Evolutionary conservation across 805 yeast genomes (phyloP), one percentile per base, ranked within the genome.

Genomic region (Candida maesae): DNA sequence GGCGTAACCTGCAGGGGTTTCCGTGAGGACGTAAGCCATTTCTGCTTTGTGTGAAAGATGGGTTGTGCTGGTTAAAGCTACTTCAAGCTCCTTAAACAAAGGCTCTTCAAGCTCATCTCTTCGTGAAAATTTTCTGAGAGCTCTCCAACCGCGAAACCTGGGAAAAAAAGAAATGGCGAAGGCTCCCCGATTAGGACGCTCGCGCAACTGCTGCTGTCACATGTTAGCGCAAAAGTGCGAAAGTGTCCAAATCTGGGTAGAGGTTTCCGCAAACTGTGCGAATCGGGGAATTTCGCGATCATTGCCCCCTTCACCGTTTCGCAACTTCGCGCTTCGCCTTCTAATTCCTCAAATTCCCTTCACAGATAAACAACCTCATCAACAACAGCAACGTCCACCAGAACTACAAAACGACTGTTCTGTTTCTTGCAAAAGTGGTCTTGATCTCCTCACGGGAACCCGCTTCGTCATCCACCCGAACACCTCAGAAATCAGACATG

Each of bases 1-100:
- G 63, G 99, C 99, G 67, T 93, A 93, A 63, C 99, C 99, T 39
- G 99, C 99, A 50, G 99, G 86, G 52, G 99, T 93, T 74, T 93
- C 99, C 47, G 98, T 85, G 65, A 91, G 79, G 61, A 91, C 89
- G 77, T 73, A 85, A 50, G 93, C 84, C 95, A 85, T 85, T 30
- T 17, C 47, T 21, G 19, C 7, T 7, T 18, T 33, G 35, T 33
- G 18, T 33, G 27, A n/a, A 14, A 16, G 23, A 13, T 30, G 33
- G 33, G 6, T 25, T 25, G 28, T 10, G n/a, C 14, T 25, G n/a
- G 6, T 25, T 10, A 25, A 30, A 7, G 11, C 19, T 14, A 29
- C 35, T 13, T 5, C 23, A 27, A n/a, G n/a, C n/a, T n/a, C 18
- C 36, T 33, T 33, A 27, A 16, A 38, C 45, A 41, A 37, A 42